A percentile compares a stretch with the other conserved stretches of the same genome.
phyloP scores from a whole-genome alignment of 176 grass and related monocot genomes.

The Carex cristatella region DNA sequence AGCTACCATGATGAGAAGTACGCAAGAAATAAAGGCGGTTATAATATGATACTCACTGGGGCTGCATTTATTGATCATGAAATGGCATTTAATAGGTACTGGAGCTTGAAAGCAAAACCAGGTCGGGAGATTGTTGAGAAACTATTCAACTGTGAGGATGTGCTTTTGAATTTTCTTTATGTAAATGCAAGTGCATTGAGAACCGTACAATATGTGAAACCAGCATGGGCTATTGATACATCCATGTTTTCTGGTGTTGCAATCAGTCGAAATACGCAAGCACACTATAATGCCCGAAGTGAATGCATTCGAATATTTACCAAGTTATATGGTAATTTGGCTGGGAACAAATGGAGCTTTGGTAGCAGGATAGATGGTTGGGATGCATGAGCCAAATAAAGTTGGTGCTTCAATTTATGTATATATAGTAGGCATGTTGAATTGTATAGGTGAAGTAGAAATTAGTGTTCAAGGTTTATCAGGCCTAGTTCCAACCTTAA shows the following conservation, averaged over 20 bases:
- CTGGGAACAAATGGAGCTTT: constrained; percentile 48
- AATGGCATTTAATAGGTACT: constrained; percentile 68
- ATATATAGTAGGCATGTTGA: neutral
- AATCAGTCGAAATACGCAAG: constrained; percentile 64
- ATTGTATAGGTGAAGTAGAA: neutral
- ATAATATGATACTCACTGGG: constrained; percentile 88
- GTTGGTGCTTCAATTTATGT: neutral
- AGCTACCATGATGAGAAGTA: constrained; percentile 62
- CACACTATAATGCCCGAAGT: constrained; percentile 73
- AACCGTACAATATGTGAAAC: constrained; percentile 80
- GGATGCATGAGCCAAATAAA: constrained; percentile 53
- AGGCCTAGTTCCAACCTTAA: neutral
- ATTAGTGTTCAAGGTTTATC: neutral
- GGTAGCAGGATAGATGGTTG: constrained; percentile 58
- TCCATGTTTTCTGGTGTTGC: constrained; percentile 89
- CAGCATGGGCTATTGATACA: constrained; percentile 87
- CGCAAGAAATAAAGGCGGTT: constrained; percentile 40
- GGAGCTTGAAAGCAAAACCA: constrained; percentile 51
- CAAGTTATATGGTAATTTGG: constrained; percentile 68
- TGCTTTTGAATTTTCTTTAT: constrained; percentile 86
- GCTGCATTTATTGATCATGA: constrained; percentile 92
- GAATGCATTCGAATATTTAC: constrained; percentile 64
- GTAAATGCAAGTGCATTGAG: constrained; percentile 52
- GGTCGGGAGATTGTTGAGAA: constrained; percentile 52
- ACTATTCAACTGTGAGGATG: constrained; percentile 87